Conservation (phyloP, 768 basidiomycete species). For the Kwoniella dendrophila region DNA sequence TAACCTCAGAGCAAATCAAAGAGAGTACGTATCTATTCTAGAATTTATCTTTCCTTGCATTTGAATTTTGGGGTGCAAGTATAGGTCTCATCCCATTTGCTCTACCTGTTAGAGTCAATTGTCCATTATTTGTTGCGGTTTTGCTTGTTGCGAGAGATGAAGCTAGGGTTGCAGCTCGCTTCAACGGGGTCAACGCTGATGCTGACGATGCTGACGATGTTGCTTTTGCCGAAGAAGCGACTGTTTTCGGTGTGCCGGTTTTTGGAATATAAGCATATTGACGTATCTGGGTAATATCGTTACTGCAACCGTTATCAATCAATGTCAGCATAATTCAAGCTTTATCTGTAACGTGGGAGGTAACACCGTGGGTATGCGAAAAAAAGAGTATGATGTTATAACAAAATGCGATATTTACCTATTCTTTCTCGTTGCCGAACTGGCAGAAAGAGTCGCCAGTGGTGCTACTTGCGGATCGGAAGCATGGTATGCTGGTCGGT, state of each 20-base stretch:
- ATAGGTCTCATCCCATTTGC: constrained; percentile 9
- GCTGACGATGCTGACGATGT: neutral
- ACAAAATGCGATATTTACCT: neutral
- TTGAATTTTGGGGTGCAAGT: constrained; percentile 4
- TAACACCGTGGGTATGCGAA: neutral
- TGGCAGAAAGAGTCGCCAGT: constrained; percentile 9
- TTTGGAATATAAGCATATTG: constrained; percentile 15
- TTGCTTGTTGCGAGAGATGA: neutral
- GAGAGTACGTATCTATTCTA: constrained; percentile 1
- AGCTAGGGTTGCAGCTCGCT: constrained; percentile 7
- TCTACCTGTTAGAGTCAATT: constrained; percentile 5
- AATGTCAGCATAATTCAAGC: neutral
- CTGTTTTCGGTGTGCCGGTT: constrained; percentile 2
- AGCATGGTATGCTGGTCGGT: constrained; percentile 21
- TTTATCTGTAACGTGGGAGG: neutral
- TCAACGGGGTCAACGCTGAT: constrained; percentile 7
- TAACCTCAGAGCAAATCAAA: neutral
- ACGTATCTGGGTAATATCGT: constrained; percentile 3
- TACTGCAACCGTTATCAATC: neutral
- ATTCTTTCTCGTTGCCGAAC: constrained; percentile 9
- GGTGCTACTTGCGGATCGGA: constrained; percentile 12
- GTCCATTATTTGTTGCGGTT: constrained; percentile 1
- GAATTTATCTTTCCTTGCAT: constrained; percentile 7
- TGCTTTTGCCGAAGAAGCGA: constrained; percentile 1
- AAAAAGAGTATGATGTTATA: neutral